Base-by-base conservation (phyloP, 352 stramenopile genomes). In the Thraustochytrium sp. region DNA sequence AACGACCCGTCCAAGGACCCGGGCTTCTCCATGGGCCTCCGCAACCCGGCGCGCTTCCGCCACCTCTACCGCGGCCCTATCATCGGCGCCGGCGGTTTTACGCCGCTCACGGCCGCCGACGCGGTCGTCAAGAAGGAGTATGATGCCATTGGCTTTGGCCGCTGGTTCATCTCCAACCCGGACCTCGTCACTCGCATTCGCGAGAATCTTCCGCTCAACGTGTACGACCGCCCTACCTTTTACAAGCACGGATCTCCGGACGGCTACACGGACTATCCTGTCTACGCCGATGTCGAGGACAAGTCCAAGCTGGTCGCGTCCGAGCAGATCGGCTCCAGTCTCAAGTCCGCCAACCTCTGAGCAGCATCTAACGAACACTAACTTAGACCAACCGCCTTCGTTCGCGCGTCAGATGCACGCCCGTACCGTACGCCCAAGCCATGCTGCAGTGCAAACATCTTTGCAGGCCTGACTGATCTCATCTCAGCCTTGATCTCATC, bases 101-200 rank as follows among this genome's bases (percentile, higher is more conserved):
- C 89, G 38, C 86, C 86, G 31, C 84, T 88, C 34, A 90, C 82
- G 54, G 85, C 88, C n/a, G 85, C 88, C 21, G 84, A 87, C 16
- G 89, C 90, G 38, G 85, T 94, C n/a, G 85, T 88, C 23, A 84
- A 90, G 31, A 89, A 86, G 13, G 73, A 87, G 2, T 90, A 88
- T 37, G 90, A 94, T 76, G 82, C 89, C 36, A 89, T 94, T 9
- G 90, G 88, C 21, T 91, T 92, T 74, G 90, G 91, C 11, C 89
- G 90, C 55, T 82, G 87, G 75, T 93, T 92, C 74, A 93, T 94
- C 82, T 89, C 90, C 36, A 94, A 93, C 76, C 90, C 90, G 49
- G 90, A 93, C 82, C 51, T 94, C 44, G 89, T 92, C 53, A 84
- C 89, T 54, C 88, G 89, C 9, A 88, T 93, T 72, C 53, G 87